A percentile compares a stretch with the other conserved stretches of the same genome.
phyloP scores from a whole-genome alignment of 1,284 basidiomycete genomes.

The Somion occarium region DNA sequence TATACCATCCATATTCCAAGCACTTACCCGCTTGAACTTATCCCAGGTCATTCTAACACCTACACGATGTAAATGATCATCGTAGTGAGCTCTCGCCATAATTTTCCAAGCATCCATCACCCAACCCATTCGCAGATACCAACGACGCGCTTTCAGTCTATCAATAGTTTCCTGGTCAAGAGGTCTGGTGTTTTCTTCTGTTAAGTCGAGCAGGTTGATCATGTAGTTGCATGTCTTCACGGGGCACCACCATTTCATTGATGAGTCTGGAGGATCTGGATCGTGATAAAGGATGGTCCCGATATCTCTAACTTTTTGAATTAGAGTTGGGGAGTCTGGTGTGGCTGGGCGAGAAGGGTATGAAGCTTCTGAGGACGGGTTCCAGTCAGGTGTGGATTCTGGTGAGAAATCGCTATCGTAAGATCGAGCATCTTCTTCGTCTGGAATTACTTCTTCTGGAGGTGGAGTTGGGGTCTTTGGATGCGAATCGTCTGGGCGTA shows the following conservation, averaged over 20 bases:
- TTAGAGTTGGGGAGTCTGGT: constrained; percentile 18
- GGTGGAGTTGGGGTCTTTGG: not conserved
- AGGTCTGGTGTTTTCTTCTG: constrained; percentile 14
- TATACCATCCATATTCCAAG: no score
- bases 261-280: constrained; percentile 16
- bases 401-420: constrained; percentile 50
- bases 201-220: constrained; percentile 20
- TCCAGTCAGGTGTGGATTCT: constrained; percentile 36
- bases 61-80: not conserved
- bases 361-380: constrained; percentile 26
- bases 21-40: not conserved
- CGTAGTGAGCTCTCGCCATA: not conserved
- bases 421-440: constrained; percentile 18
- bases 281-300: constrained; percentile 15
- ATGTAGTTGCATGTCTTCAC: constrained; percentile 17
- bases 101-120: constrained; percentile 9
- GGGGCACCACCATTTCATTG: constrained; percentile 24
- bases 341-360: constrained; percentile 12
- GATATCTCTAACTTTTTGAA: constrained; percentile 11
- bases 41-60: not conserved
- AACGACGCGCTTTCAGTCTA: constrained; percentile 11
- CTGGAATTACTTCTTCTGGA: constrained; percentile 1
- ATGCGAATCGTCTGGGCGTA: no score
- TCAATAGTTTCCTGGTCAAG: not conserved
- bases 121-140: constrained; percentile 11